These are phyloP conservation scores for Tolypocladium tundrense DNA, from an alignment of 2,329 filamentous ascomycete genomes.

Conservation along the genomic window DNA sequence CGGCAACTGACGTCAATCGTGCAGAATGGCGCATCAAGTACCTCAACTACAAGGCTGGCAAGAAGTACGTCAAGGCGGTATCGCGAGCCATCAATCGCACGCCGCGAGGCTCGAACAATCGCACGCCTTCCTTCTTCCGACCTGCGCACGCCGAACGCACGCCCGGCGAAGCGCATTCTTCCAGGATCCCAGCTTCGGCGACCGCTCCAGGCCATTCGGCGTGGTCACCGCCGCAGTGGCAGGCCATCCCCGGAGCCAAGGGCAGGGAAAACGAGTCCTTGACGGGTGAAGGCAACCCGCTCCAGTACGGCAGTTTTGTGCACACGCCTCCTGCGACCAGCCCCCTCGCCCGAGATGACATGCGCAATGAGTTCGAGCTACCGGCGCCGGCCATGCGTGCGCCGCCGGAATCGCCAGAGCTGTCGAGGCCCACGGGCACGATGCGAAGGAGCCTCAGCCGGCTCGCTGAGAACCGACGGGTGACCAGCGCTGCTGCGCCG, in stretches of 20 bases:
- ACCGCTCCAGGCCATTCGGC: neutral
- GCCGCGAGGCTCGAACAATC: conserved; percentile 27
- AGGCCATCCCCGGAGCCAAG: neutral
- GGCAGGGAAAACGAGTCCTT: conserved; percentile 2
- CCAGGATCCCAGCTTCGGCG: neutral
- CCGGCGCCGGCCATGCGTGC: conserved; percentile 42
- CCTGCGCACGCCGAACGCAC: conserved; percentile 7
- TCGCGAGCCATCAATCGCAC: conserved; percentile 58
- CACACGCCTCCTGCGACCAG: conserved; percentile 27
- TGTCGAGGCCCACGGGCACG: conserved; percentile 9
- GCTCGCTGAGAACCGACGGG: conserved; percentile 23
- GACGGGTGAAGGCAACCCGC: conserved; percentile 22
- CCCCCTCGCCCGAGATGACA: conserved; percentile 5
- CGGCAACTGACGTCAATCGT: conserved; percentile 1
- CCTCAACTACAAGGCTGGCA: conserved; percentile 88
- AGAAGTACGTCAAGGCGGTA: conserved; percentile 86
- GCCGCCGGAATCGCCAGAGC: conserved; percentile 16
- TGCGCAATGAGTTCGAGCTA: conserved; percentile 34
- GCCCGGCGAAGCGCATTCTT: neutral
- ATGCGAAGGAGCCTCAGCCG: conserved; percentile 12
- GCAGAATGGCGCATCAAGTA: conserved; percentile 88
- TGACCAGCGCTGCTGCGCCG: conserved; percentile 18
- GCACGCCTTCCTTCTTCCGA: conserved; percentile 20
- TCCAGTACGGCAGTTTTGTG: conserved; percentile 45
- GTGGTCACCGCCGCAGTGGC: neutral